Conservation (phyloP, 2,329 filamentous ascomycete species). For the Ascochyta lentis region DNA sequence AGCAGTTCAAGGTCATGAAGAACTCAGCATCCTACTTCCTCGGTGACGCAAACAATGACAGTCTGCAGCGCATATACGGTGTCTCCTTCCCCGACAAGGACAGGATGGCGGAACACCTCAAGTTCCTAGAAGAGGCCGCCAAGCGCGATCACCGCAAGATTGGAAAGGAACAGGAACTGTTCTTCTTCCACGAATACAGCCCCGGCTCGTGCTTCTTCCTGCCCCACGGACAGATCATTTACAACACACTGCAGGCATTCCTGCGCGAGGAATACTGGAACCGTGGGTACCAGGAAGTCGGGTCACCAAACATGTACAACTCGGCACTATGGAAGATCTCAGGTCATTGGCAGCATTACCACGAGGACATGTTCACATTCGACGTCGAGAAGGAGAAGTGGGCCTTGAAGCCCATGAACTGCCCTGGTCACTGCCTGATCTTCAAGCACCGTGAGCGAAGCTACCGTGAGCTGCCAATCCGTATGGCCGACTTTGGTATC, state of each 20-base stretch:
- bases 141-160: slow-evolving; percentile 96
- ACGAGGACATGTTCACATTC: slow-evolving; percentile 95
- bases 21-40: slow-evolving; percentile 89
- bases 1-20: slow-evolving; percentile 94
- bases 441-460: slow-evolving; percentile 83
- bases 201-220: slow-evolving; percentile 93
- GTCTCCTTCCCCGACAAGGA: slow-evolving; percentile 98
- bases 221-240: slow-evolving; percentile 90
- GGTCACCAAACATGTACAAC: slow-evolving; percentile 97
- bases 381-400: slow-evolving; percentile 81
- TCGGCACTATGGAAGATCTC: slow-evolving; percentile 91
- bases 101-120: slow-evolving; percentile 88
- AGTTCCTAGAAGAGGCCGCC: slow-evolving; percentile 96
- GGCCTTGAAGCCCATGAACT: slow-evolving; percentile 97
- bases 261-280: slow-evolving; percentile 89
- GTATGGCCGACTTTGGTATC: slow-evolving; percentile 94
- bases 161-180: slow-evolving; percentile 93
- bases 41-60: slow-evolving; percentile 91
- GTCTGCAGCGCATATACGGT: slow-evolving; percentile 94
- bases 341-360: slow-evolving; percentile 90
- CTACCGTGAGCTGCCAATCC: slow-evolving; percentile 87
- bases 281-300: slow-evolving; percentile 92
- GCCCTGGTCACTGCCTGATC: slow-evolving; percentile 89
- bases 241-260: slow-evolving; percentile 84
- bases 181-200: slow-evolving; percentile 95